Evolutionary conservation across 2,329 filamentous ascomycete species (phyloP).

Genomic region (Ophiostoma montium): DNA sequence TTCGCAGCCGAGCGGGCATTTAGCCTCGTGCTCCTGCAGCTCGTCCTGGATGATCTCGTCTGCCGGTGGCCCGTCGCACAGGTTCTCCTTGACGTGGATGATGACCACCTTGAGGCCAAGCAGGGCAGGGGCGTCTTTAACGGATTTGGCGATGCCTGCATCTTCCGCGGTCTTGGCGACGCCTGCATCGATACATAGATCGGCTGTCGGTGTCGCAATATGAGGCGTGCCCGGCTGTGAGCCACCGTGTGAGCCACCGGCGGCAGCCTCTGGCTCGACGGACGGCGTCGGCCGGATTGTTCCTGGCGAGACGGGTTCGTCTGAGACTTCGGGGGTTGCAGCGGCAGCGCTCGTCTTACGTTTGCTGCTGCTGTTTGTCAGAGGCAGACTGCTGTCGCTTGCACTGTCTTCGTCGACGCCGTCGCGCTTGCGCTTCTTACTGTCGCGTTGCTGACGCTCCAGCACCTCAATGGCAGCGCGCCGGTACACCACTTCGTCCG

Average conservation of each 20-base stretch:
- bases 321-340: conserved; percentile 15
- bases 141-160: too few species aligned
- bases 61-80: conserved; percentile 54
- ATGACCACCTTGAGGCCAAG: conserved; percentile 67
- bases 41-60: conserved; percentile 57
- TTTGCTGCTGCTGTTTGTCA: conserved; percentile 8
- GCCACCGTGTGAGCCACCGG: background rate
- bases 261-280: background rate
- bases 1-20: conserved; percentile 57
- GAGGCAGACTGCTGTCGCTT: conserved; percentile 4
- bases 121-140: conserved; percentile 29
- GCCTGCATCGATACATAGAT: conserved; percentile 19
- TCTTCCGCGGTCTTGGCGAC: background rate
- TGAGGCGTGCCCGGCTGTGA: conserved; percentile 22
- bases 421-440: conserved; percentile 53
- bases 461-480: conserved; percentile 19
- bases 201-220: conserved; percentile 32
- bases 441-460: conserved; percentile 17
- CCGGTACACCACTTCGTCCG: conserved; percentile 49
- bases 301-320: conserved; percentile 39
- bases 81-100: conserved; percentile 84
- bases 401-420: conserved; percentile 18
- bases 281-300: conserved; percentile 23
- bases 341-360: conserved; percentile 5
- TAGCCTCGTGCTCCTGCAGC: conserved; percentile 50